A percentile compares a stretch with the other conserved stretches of the same genome.
phyloP scores from a whole-genome alignment of 345 rosid species.

The Rhodomyrtus tomentosa region DNA sequence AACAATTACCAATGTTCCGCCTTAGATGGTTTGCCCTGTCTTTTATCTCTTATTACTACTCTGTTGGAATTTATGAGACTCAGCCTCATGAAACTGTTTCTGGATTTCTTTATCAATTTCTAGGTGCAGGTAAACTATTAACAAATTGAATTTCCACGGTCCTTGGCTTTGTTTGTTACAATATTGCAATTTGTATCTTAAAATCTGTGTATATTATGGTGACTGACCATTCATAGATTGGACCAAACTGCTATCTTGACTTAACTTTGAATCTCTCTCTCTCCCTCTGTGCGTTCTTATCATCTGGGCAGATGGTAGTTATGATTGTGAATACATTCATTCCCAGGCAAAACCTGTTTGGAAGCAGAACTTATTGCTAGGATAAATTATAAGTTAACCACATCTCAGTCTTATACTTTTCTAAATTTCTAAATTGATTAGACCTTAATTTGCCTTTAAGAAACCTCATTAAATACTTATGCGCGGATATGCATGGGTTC shows the following conservation, averaged over 20 bases:
- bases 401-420: too few species aligned
- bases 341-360: too few species aligned
- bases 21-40: not conserved
- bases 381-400: too few species aligned
- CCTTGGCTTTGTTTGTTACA: not conserved
- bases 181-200: not conserved
- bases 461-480: too few species aligned
- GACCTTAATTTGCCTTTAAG: too few species aligned
- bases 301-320: too few species aligned
- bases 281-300: too few species aligned
- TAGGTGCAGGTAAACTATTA: not conserved
- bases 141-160: not conserved
- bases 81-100: not conserved
- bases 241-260: not conserved
- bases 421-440: too few species aligned
- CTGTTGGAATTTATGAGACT: not conserved
- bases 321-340: too few species aligned
- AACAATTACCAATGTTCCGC: not conserved
- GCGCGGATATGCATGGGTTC: too few species aligned
- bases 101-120: not conserved
- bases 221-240: not conserved
- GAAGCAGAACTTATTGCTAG: too few species aligned
- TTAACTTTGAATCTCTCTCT: not conserved
- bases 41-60: not conserved
- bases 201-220: not conserved